A percentile compares a stretch with the other conserved stretches of the same genome.
phyloP scores from a whole-genome alignment of 257 asterid genomes.

The Solanum tarapatanum region DNA sequence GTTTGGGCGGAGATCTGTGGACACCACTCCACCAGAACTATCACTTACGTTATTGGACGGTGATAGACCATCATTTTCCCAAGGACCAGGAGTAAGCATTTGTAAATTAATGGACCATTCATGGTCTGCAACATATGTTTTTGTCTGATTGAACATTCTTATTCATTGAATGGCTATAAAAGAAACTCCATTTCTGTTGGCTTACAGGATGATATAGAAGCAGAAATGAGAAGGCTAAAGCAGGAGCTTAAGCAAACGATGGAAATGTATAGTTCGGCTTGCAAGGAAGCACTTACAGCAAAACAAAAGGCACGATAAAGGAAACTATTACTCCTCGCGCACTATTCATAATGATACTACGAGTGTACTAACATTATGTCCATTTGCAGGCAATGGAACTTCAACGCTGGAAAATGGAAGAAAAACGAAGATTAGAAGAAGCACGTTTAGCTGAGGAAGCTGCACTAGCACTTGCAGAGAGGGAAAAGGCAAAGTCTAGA shows the following conservation, averaged over 20 bases:
- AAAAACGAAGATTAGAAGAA: conserved; percentile 22
- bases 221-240: conserved; percentile 90
- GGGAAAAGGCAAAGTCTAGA: conserved; percentile 21
- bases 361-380: neutral
- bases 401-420: conserved; percentile 31
- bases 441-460: conserved; percentile 26
- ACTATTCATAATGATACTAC: neutral
- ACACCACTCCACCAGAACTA: conserved; percentile 35
- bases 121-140: neutral
- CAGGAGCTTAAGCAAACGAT: conserved; percentile 86
- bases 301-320: conserved; percentile 30
- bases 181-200: neutral
- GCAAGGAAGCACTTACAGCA: conserved; percentile 74
- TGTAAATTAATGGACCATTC: neutral
- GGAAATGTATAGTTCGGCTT: conserved; percentile 85
- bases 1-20: conserved; percentile 46
- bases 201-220: conserved; percentile 60
- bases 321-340: neutral
- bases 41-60: conserved; percentile 28
- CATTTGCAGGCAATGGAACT: conserved; percentile 21
- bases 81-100: conserved; percentile 27
- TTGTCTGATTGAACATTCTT: neutral
- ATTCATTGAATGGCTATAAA: no score
- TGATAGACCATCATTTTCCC: conserved; percentile 28
- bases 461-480: conserved; percentile 23